Base-by-base conservation (phyloP, 306 rosid genomes). In the Prunus mume region DNA sequence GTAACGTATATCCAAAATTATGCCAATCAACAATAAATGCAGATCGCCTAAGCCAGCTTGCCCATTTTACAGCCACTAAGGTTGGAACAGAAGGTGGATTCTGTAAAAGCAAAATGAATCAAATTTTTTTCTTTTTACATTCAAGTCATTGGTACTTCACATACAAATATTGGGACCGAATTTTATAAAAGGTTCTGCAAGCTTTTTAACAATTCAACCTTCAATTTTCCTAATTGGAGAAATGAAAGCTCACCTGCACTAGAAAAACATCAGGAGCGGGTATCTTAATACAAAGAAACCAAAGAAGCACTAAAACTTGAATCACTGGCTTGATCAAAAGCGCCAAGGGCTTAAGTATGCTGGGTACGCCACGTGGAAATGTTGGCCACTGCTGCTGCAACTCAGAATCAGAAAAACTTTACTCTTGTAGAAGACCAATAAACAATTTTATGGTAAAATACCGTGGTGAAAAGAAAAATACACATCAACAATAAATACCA, bases 41-140 rank as follows among this genome's bases (percentile, higher is more conserved):
- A 51, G 97, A 95, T 50, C 62, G 79, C 85, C 97, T 89, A 67
- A 90, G 83, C 86, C 89, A 84, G 80, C 97, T 90, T 61, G 97
- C 97, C 93, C 91, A 95, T 88, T 91, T 95, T 81, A 92, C 97
- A 54, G 92, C 96, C 60, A 88, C 91, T 75, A 95, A 83, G 46
- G 97, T 90, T 32, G 99, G 99, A 88, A 95, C 96, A 32, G 97
- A 92, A 82, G 99, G 99, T 80, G 97, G 99, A 92, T 95, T 95
- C 99, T 95, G 85, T 54, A 80, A 28, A 83, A 69, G 65, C 65
- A 82, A 85, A 78, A 71, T 76, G 62, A 20, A 72, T 28, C 45
- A 69, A 30, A 55, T 17, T 28, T 10, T 56, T 38, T 24, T 4
- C 17, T 49, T 63, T 51, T 54, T 20, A 10, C 28, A 58, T 27